These are phyloP conservation scores for Cubamyces lactineus DNA, from an alignment of 768 basidiomycete species.

Conservation along the genomic window DNA sequence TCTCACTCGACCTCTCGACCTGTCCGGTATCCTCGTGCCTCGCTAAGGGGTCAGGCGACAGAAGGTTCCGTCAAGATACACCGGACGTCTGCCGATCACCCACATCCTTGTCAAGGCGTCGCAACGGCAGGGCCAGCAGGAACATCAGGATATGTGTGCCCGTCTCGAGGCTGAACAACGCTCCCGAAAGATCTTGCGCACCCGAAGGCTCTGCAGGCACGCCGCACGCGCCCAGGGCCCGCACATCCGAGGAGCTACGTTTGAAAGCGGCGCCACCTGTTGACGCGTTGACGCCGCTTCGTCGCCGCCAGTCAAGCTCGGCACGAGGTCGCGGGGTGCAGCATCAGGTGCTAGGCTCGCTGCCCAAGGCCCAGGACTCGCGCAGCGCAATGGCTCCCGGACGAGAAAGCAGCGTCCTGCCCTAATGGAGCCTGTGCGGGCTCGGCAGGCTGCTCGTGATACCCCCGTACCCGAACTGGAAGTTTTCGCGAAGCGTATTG, in stretches of 20 bases:
- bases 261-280: slow-evolving; percentile 9
- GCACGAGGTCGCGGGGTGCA: not conserved
- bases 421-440: slow-evolving; percentile 7
- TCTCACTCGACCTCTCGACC: not conserved
- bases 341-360: not conserved
- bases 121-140: not conserved
- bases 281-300: not conserved
- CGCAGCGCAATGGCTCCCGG: not conserved
- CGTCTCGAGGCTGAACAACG: not conserved
- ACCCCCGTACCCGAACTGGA: not conserved
- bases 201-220: slow-evolving; percentile 2
- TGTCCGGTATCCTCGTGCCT: slow-evolving; percentile 17
- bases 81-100: slow-evolving; percentile 7
- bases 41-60: slow-evolving; percentile 9
- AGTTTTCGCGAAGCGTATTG: slow-evolving; percentile 17
- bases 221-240: not conserved
- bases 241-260: slow-evolving; percentile 12
- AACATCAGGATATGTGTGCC: too few species aligned
- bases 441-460: slow-evolving; percentile 17
- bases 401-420: not conserved
- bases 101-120: not conserved
- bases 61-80: slow-evolving; percentile 6
- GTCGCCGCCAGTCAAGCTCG: not conserved
- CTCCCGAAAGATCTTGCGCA: slow-evolving; percentile 9
- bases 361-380: not conserved